Evolutionary conservation across 2,329 filamentous ascomycete species (phyloP).

Genomic region (Colletotrichum australisinense): DNA sequence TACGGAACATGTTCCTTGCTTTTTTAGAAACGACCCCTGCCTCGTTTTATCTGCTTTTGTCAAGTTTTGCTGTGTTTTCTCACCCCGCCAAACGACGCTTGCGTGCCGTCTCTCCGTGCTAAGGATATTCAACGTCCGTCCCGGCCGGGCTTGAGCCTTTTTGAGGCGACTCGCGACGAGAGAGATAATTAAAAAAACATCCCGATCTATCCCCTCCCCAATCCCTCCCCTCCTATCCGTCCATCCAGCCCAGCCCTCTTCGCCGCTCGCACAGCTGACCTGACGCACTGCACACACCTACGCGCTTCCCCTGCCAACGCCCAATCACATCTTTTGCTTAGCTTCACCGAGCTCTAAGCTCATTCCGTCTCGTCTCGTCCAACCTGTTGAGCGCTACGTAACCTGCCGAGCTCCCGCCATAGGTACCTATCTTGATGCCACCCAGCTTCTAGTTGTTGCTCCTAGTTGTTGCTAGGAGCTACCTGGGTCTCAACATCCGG

Average conservation of each 20-base stretch:
- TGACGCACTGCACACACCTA: conserved; percentile 1
- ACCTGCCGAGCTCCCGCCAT: not conserved
- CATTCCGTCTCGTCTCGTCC: conserved; percentile 5
- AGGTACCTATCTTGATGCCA: not conserved
- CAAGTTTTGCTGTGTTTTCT: not conserved
- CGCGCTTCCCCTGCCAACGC: not conserved
- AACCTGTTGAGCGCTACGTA: not conserved
- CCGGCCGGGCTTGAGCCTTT: conserved; percentile 4
- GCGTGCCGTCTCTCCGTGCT: conserved; percentile 31
- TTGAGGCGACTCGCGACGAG: not conserved
- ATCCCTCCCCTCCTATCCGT: not conserved
- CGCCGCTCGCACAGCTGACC: conserved; percentile 10
- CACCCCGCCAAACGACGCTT: conserved; percentile 20
- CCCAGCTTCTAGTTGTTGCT: not conserved
- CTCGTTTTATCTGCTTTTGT: conserved; percentile 16
- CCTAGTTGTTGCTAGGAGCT: not conserved
- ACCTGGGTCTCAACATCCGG: not conserved
- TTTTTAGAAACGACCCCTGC: conserved; percentile 4
- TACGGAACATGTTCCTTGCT: conserved; percentile 16
- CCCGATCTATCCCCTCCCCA: conserved; percentile 10
- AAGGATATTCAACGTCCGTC: conserved; percentile 22
- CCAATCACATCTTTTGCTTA: not conserved
- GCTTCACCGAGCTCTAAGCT: not conserved
- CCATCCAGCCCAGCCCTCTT: not conserved
- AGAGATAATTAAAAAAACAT: conserved; percentile 10